Evolutionary conservation across 139 green algal species (phyloP).

Genomic region (Asterochloris erici): DNA sequence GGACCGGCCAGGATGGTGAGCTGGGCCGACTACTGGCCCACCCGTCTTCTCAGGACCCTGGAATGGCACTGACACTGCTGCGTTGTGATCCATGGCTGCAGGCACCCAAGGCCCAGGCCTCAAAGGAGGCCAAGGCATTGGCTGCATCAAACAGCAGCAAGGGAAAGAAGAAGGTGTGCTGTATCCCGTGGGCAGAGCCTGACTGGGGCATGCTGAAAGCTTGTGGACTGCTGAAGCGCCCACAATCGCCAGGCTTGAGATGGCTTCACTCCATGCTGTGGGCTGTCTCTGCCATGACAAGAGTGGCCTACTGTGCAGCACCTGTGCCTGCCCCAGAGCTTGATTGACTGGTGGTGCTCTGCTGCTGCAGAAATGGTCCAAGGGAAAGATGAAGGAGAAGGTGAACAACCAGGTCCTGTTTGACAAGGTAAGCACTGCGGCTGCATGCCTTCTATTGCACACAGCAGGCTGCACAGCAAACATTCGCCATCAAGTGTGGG

Average conservation of each 20-base stretch:
- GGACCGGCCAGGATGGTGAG: too few species aligned
- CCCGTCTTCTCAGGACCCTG: too few species aligned
- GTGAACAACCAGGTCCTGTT: conserved; percentile 99
- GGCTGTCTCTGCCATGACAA: too few species aligned
- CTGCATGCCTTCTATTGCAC: too few species aligned
- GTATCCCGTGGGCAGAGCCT: neutral
- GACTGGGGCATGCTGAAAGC: neutral
- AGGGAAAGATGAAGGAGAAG: conserved; percentile 99
- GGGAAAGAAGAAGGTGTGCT: conserved; percentile 83
- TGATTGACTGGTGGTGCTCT: neutral
- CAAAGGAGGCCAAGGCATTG: conserved; percentile 89
- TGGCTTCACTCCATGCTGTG: too few species aligned
- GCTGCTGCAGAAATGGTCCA: conserved; percentile 93
- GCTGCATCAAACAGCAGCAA: conserved; percentile 88
- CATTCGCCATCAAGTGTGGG: neutral
- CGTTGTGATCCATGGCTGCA: conserved; percentile 18
- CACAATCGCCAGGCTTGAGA: neutral
- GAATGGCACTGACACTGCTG: too few species aligned
- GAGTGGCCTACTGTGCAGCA: too few species aligned
- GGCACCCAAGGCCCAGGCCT: conserved; percentile 74
- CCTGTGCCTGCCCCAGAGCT: too few species aligned
- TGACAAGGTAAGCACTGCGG: conserved; percentile 72
- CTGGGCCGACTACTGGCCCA: too few species aligned
- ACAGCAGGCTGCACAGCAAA: neutral
- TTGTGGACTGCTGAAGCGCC: neutral